Percentiles rank a stretch among this genome's conserved stretches.
phyloP scores from a whole-genome alignment of 1,139 yeast genomes.

The Blastobotrys illinoisensis region DNA sequence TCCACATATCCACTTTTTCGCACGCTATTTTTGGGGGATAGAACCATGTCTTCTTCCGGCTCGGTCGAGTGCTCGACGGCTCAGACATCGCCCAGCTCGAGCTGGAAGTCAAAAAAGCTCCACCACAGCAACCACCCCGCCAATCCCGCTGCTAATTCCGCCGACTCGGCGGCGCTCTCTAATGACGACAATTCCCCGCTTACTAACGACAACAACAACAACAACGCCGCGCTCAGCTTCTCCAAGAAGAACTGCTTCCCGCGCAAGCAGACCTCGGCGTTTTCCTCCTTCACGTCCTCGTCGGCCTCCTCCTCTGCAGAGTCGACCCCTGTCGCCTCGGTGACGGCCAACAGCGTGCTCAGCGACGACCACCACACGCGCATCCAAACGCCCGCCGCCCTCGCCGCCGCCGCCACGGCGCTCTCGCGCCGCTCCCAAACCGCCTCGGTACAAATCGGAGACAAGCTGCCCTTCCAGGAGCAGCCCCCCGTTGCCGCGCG shows the following conservation, averaged over 20 bases:
- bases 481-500: neutral
- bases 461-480: neutral
- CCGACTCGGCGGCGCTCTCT: constrained; percentile 15
- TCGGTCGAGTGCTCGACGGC: neutral
- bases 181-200: constrained; percentile 6
- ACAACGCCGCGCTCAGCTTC: constrained; percentile 33
- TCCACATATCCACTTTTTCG: neutral
- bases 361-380: neutral
- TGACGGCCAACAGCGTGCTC: neutral
- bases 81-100: neutral
- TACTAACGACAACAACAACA: constrained; percentile 18
- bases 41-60: neutral
- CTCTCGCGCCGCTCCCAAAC: neutral
- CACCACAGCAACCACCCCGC: constrained; percentile 19
- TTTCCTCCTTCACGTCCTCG: constrained; percentile 1
- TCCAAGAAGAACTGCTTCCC: constrained; percentile 1
- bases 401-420: neutral
- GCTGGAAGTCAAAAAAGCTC: neutral
- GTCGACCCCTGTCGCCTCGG: constrained; percentile 2
- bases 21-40: neutral
- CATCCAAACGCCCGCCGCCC: neutral
- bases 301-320: neutral
- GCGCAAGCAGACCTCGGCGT: constrained; percentile 3
- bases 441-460: neutral
- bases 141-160: constrained; percentile 18